phyloP scores from a whole-genome alignment of 2,329 filamentous ascomycete species.

The Aureobasidium sp. region DNA sequence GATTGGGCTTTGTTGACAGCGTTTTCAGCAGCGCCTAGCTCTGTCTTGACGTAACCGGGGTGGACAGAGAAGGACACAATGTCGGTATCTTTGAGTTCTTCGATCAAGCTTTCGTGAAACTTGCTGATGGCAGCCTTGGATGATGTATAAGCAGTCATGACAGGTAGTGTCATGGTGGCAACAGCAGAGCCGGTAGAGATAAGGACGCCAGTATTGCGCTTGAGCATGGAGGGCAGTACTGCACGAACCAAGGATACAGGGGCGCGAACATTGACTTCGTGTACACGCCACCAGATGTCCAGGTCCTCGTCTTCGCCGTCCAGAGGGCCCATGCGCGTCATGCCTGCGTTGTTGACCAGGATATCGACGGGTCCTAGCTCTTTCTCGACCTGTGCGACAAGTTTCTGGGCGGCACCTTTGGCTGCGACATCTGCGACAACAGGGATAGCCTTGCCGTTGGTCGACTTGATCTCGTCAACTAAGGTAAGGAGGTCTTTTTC shows the following conservation, averaged over 20 bases:
- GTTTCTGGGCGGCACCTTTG: conserved; percentile 12
- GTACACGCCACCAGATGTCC: conserved; percentile 20
- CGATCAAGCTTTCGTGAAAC: conserved; percentile 16
- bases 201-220: conserved; percentile 16
- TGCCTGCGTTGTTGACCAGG: conserved; percentile 5
- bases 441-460: conserved; percentile 15
- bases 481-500: conserved; percentile 16
- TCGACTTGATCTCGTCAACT: conserved; percentile 16
- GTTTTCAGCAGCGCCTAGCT: conserved; percentile 14
- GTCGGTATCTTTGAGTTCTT: background rate
- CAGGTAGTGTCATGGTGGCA: conserved; percentile 11
- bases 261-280: conserved; percentile 20
- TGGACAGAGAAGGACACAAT: conserved; percentile 17
- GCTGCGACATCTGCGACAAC: conserved; percentile 15
- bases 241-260: conserved; percentile 18
- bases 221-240: conserved; percentile 18
- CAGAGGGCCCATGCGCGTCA: conserved; percentile 13
- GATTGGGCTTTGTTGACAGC: conserved; percentile 15
- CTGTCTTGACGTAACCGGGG: conserved; percentile 16
- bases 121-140: conserved; percentile 21
- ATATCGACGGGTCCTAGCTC: conserved; percentile 7
- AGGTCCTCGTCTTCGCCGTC: conserved; percentile 14
- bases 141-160: conserved; percentile 19
- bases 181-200: conserved; percentile 15
- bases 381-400: conserved; percentile 15